phyloP scores from a whole-genome alignment of 2,329 filamentous ascomycete genomes.

The Cladophialophora carrionii region DNA sequence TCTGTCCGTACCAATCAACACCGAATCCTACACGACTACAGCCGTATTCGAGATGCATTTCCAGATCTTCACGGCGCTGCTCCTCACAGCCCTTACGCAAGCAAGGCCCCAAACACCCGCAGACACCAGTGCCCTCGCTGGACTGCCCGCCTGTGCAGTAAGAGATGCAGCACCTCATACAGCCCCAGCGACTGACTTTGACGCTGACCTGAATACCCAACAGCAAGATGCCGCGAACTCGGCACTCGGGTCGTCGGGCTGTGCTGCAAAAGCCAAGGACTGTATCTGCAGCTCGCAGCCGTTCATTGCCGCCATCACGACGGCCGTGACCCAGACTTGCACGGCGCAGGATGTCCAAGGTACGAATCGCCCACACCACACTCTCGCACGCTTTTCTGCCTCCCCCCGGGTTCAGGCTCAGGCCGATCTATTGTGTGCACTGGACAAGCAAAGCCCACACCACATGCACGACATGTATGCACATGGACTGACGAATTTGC shows the following conservation, averaged over 20 bases:
- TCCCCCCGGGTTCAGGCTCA: too few relatives aligned
- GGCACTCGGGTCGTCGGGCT: constrained; percentile 26
- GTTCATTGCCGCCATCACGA: constrained; percentile 31
- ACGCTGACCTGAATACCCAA: background rate
- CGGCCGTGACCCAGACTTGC: constrained; percentile 27
- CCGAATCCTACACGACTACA: too few relatives aligned
- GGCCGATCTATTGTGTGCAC: background rate
- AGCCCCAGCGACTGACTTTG: background rate
- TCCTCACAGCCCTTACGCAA: constrained; percentile 19
- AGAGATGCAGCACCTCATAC: background rate
- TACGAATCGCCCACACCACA: background rate
- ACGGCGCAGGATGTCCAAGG: constrained; percentile 25
- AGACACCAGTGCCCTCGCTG: constrained; percentile 21
- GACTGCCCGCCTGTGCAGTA: constrained; percentile 32
- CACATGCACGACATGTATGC: background rate
- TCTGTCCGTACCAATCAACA: background rate
- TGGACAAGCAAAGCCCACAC: background rate
- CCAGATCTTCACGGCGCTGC: constrained; percentile 16
- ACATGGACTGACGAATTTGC: background rate
- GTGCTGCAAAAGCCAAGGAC: constrained; percentile 19
- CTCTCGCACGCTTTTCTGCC: too few relatives aligned
- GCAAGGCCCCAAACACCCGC: constrained; percentile 24
- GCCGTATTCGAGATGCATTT: constrained; percentile 20
- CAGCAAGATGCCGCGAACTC: constrained; percentile 28
- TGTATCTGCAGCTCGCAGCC: constrained; percentile 30